These are phyloP conservation scores for Gonapodya sp. DNA, from an alignment of 192 early-diverging fungal species.

Conservation along the genomic window DNA sequence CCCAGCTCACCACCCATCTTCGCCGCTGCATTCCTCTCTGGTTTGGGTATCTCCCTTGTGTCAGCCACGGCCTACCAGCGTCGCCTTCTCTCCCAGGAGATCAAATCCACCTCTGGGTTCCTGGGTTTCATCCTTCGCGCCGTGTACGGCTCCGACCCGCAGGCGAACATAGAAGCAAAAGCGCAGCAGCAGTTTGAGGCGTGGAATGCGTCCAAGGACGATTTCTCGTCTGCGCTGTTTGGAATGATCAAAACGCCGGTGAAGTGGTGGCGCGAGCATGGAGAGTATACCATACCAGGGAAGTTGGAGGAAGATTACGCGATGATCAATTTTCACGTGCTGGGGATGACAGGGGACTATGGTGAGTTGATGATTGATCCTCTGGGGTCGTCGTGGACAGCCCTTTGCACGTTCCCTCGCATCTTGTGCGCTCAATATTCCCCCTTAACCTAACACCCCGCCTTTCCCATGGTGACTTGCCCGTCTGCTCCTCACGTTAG, in stretches of 20 bases:
- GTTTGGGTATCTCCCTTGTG: neutral
- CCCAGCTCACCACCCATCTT: neutral
- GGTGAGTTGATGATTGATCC: no score
- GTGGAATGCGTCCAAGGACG: neutral
- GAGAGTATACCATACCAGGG: neutral
- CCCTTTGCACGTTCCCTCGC: no score
- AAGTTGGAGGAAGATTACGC: neutral
- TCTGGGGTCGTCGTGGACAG: no score
- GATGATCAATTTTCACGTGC: neutral
- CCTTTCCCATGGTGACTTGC: no score
- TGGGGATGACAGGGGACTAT: neutral
- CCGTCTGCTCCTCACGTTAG: no score
- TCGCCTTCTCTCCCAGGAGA: neutral
- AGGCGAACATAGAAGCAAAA: neutral
- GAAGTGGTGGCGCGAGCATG: neutral
- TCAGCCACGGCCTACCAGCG: neutral
- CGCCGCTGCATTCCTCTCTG: neutral
- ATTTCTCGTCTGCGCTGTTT: neutral
- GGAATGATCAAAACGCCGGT: neutral
- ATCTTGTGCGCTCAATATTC: no score
- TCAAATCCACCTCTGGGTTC: neutral
- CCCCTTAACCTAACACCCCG: no score
- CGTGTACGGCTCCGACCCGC: neutral
- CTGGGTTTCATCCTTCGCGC: neutral
- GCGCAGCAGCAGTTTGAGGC: neutral